These are phyloP conservation scores for Arabis hirsuta DNA, from an alignment of 345 rosid genomes.

Conservation along the genomic window DNA sequence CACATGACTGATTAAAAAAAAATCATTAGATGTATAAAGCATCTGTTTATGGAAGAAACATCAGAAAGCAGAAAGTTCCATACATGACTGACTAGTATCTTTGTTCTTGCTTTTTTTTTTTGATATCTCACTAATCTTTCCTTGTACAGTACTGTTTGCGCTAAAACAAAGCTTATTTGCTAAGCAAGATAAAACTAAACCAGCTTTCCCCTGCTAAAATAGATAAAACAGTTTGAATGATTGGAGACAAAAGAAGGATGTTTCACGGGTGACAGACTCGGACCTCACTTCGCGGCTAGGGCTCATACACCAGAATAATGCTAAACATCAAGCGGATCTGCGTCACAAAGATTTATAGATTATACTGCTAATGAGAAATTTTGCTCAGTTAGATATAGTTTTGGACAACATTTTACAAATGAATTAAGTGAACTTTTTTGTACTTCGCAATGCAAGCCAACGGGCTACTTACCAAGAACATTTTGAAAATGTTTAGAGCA, in stretches of 20 bases:
- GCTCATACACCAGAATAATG: background rate
- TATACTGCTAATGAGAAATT: too few relatives aligned
- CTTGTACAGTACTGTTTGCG: background rate
- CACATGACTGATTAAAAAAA: background rate
- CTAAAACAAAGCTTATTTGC: background rate
- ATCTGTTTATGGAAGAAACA: background rate
- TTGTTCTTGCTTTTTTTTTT: background rate
- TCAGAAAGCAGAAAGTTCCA: background rate
- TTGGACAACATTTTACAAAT: background rate
- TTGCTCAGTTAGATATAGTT: background rate
- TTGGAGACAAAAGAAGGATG: conserved; percentile 1
- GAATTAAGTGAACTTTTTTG: background rate
- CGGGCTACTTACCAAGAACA: conserved; percentile 21
- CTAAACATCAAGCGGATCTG: conserved; percentile 21
- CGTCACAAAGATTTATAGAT: conserved; percentile 1
- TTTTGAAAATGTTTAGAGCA: conserved; percentile 41
- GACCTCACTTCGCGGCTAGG: conserved; percentile 9
- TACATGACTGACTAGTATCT: background rate
- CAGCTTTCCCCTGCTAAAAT: too few relatives aligned
- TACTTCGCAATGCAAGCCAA: background rate
- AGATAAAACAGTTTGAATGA: background rate
- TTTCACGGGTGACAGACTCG: background rate
- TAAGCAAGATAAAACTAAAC: background rate
- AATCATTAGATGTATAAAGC: background rate
- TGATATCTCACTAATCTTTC: background rate